These are phyloP conservation scores for Brasenia schreberi DNA, from an alignment of 164 flowering plant species.

Conservation along the genomic window DNA sequence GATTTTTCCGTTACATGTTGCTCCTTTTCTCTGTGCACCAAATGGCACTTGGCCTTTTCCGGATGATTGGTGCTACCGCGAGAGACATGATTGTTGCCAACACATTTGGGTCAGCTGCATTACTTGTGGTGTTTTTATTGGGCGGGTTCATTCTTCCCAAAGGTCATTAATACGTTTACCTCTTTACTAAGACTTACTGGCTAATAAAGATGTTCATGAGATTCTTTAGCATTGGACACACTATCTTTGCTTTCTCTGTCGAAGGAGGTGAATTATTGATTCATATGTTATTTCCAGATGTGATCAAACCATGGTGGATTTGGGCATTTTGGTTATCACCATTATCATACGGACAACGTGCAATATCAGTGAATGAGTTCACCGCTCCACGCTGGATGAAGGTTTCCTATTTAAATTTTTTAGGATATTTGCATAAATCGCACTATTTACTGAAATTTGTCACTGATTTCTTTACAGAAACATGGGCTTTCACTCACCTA, in stretches of 20 bases:
- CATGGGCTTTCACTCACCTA: too few species aligned
- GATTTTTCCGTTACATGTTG: conserved; percentile 76
- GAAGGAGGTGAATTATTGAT: too few species aligned
- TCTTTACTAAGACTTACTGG: too few species aligned
- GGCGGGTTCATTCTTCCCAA: conserved; percentile 83
- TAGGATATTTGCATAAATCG: too few species aligned
- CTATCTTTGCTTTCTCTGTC: background rate
- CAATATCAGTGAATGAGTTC: conserved; percentile 62
- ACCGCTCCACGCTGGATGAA: conserved; percentile 5
- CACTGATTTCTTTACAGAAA: too few species aligned
- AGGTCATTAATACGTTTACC: conserved; percentile 19
- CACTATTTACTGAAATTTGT: too few species aligned
- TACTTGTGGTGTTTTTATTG: conserved; percentile 55
- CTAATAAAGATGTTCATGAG: too few species aligned
- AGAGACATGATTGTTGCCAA: conserved; percentile 57
- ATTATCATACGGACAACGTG: conserved; percentile 50
- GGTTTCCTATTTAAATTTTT: too few species aligned
- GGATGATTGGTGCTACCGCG: conserved; percentile 55
- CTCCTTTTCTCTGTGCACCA: conserved; percentile 61
- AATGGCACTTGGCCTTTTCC: conserved; percentile 78
- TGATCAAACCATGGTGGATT: conserved; percentile 41
- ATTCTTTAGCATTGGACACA: too few species aligned
- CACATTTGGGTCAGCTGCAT: conserved; percentile 49
- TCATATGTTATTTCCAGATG: too few species aligned
- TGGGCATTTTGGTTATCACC: conserved; percentile 93